Evolutionary conservation across 2,329 filamentous ascomycete genomes (phyloP).

Genomic region (Fusarium devonianum): DNA sequence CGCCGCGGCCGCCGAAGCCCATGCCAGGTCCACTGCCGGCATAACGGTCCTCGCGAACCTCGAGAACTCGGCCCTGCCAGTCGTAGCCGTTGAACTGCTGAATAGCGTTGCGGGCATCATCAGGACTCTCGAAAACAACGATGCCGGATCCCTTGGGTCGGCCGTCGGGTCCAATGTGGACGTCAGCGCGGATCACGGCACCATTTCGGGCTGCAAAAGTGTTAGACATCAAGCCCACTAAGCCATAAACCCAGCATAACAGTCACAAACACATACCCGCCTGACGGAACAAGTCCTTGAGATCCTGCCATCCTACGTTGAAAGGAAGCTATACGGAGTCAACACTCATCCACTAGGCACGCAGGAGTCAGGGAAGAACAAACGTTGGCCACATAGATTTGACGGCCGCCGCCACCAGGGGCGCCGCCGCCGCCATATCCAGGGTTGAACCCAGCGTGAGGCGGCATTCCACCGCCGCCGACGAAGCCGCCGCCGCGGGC

Average conservation of each 20-base stretch:
- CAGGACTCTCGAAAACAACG: slow-evolving; percentile 92
- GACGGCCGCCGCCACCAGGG: slow-evolving; percentile 69
- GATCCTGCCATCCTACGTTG: slow-evolving; percentile 97
- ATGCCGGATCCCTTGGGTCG: slow-evolving; percentile 96
- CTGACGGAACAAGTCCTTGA: slow-evolving; percentile 98
- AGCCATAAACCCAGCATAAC: neutral
- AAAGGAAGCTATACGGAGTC: slow-evolving; percentile 78
- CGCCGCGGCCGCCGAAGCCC: slow-evolving; percentile 65
- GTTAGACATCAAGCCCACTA: slow-evolving; percentile 15
- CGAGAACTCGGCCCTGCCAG: slow-evolving; percentile 92
- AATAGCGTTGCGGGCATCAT: slow-evolving; percentile 95
- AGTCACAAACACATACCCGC: slow-evolving; percentile 72
- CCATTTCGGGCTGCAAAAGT: slow-evolving; percentile 63
- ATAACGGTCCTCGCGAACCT: slow-evolving; percentile 96
- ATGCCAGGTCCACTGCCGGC: slow-evolving; percentile 67
- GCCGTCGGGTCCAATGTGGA: slow-evolving; percentile 89
- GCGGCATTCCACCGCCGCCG: slow-evolving; percentile 56
- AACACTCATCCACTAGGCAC: slow-evolving; percentile 24
- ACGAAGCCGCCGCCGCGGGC: slow-evolving; percentile 65
- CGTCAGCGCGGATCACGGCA: slow-evolving; percentile 90
- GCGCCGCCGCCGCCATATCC: slow-evolving; percentile 61
- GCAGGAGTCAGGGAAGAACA: slow-evolving; percentile 57
- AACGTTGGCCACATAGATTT: slow-evolving; percentile 98
- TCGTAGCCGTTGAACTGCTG: slow-evolving; percentile 98
- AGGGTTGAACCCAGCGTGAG: slow-evolving; percentile 64